Base-by-base conservation (phyloP, 148 eudicot genomes). In the Vaccinium myrtillus region DNA sequence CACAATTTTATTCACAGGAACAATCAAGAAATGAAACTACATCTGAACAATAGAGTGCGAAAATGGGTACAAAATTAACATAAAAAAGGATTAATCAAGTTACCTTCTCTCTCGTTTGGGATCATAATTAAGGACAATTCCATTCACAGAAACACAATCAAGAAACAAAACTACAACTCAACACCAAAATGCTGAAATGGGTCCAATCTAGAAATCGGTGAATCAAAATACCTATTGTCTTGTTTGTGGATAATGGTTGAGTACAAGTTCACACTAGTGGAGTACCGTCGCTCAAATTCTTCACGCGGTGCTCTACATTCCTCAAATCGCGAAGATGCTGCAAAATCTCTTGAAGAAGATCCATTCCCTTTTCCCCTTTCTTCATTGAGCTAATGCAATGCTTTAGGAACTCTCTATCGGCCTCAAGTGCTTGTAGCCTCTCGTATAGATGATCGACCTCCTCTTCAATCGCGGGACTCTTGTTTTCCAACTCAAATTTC, bases 281-380 rank as follows among this genome's bases (percentile, higher is more conserved):
- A 27, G 23, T 13, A 25, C n/a, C 48, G 12, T 85, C 87, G 23
- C 80, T 59, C 65, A 81, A 50, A 51, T 82, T 88, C 85, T 81
- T 89, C 27, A 77, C 89, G 27, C 88, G 90, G 74, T 88, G 87
- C 83, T 96, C 97, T 23, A 94, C 97, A 39, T 87, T 89, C 84
- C 92, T 90, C 85, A 96, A 88, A 85, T 95, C 98, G 4, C 94
- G 95, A 19, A 96, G 88, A 89, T 96, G 99, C 50, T 91, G 94
- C 51, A 96, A 75, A 56, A 96, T 96, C 88, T 96, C 99, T 85
- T 96, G 95, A 59, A 96, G 97, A 86, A 96, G 97, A 63, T 91
- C 90, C 83, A 92, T 84, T 14, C 99, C 99, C 86, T 94, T 93
- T 82, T 94, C 99, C 3, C 99, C 99, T 95, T 96, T 96, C 84